These are phyloP conservation scores for Fusarium pilosicola DNA, from an alignment of 2,329 filamentous ascomycete species.

Conservation along the genomic window DNA sequence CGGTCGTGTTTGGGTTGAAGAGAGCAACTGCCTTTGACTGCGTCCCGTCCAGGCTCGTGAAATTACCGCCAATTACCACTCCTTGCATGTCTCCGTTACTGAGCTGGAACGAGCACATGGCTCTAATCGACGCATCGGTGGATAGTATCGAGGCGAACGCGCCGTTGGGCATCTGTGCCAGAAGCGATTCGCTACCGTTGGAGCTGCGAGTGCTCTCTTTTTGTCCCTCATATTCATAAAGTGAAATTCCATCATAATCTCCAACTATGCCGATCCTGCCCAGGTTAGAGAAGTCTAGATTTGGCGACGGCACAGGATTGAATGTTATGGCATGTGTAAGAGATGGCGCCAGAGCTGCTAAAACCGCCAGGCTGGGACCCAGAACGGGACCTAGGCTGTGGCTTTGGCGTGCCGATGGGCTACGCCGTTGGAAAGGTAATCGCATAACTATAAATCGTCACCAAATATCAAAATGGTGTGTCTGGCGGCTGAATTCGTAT, in stretches of 20 bases:
- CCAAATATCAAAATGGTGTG: slow-evolving; percentile 20
- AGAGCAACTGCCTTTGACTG: slow-evolving; percentile 82
- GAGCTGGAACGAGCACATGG: slow-evolving; percentile 84
- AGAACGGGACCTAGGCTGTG: slow-evolving; percentile 42
- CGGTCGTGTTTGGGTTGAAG: slow-evolving; percentile 77
- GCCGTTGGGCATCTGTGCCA: slow-evolving; percentile 86
- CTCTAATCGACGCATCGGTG: slow-evolving; percentile 84
- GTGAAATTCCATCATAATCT: slow-evolving; percentile 89
- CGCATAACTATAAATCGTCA: slow-evolving; percentile 56
- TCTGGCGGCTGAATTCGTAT: slow-evolving; percentile 1
- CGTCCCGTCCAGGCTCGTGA: slow-evolving; percentile 85
- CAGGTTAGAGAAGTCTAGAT: slow-evolving; percentile 81
- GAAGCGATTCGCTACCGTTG: slow-evolving; percentile 84
- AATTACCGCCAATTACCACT: slow-evolving; percentile 91
- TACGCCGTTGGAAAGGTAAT: slow-evolving; percentile 56
- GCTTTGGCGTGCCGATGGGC: slow-evolving; percentile 51
- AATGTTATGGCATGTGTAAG: slow-evolving; percentile 66
- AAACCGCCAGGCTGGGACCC: slow-evolving; percentile 49
- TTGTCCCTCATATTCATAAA: slow-evolving; percentile 88
- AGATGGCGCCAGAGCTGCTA: slow-evolving; percentile 55
- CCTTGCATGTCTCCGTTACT: slow-evolving; percentile 74
- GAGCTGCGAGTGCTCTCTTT: slow-evolving; percentile 71
- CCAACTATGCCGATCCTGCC: slow-evolving; percentile 88
- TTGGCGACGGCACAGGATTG: slow-evolving; percentile 70
- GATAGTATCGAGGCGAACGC: slow-evolving; percentile 78